phyloP scores from a whole-genome alignment of 2,329 filamentous ascomycete species.

The Diaporthe sp. region DNA sequence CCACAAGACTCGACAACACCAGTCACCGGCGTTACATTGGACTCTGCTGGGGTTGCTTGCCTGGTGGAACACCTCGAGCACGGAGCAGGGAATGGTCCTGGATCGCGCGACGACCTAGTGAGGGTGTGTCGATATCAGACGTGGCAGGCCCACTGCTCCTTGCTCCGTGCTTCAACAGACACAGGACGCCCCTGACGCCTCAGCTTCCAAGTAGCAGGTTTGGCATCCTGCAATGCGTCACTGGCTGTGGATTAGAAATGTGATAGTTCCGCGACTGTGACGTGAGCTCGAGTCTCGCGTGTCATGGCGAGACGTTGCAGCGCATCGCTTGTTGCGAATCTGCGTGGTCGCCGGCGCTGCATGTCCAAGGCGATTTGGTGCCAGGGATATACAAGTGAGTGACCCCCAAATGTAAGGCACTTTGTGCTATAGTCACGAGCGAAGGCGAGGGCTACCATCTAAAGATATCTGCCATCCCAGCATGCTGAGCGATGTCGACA shows the following conservation, averaged over 20 bases:
- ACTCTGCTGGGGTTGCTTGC: neutral
- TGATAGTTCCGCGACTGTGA: neutral
- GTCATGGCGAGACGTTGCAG: neutral
- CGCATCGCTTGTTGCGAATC: neutral
- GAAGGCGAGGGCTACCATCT: neutral
- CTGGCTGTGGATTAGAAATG: neutral
- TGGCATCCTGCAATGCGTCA: neutral
- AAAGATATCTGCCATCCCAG: neutral
- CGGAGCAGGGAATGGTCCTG: neutral
- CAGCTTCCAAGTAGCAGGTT: too few relatives aligned
- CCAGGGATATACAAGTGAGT: neutral
- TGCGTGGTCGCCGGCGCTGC: neutral
- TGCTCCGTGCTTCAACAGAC: too few relatives aligned
- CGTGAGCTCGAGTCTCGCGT: neutral
- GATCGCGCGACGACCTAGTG: neutral
- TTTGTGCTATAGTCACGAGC: neutral
- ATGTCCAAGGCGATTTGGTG: neutral
- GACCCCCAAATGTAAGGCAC: neutral
- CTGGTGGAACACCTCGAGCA: neutral
- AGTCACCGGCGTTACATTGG: slow-evolving; percentile 6
- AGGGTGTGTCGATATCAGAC: slow-evolving; percentile 13
- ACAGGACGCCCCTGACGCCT: neutral
- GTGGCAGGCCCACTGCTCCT: neutral
- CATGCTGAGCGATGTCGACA: neutral
- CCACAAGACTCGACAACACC: slow-evolving; percentile 11